Evolutionary conservation across 2,329 filamentous ascomycete species (phyloP).

Genomic region (Cryphonectria radicalis): DNA sequence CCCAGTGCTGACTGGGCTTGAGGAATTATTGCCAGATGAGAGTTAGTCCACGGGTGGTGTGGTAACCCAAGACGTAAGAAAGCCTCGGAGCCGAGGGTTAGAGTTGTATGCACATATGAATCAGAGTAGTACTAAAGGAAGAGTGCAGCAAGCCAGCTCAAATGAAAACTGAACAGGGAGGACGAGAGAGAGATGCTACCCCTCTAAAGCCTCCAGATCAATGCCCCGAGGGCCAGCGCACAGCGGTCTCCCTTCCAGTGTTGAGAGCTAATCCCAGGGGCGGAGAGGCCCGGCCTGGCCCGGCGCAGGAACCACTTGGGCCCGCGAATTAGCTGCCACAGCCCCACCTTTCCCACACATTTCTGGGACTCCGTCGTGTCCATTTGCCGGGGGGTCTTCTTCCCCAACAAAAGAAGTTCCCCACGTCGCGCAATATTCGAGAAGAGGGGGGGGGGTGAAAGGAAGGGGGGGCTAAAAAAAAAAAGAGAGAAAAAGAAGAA

Average conservation of each 20-base stretch:
- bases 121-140: neutral
- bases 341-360: constrained; percentile 18
- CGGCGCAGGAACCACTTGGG: constrained; percentile 7
- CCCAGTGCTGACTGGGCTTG: neutral
- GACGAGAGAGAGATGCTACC: too few relatives aligned
- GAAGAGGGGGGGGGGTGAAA: neutral
- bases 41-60: neutral
- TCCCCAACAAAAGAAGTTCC: constrained; percentile 28
- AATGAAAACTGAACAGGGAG: neutral
- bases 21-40: neutral
- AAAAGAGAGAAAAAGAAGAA: neutral
- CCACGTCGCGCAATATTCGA: constrained; percentile 10
- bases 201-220: neutral
- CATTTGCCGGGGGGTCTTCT: constrained; percentile 23
- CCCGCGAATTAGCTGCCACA: neutral
- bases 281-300: constrained; percentile 7
- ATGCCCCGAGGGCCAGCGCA: neutral
- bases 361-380: constrained; percentile 2
- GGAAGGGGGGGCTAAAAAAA: neutral
- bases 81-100: neutral
- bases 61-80: neutral
- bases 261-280: neutral
- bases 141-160: neutral
- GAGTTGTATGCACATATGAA: neutral
- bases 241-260: neutral